Evolutionary conservation across 73 alveolate species (phyloP).

Genomic region (Halteria grandinella): DNA sequence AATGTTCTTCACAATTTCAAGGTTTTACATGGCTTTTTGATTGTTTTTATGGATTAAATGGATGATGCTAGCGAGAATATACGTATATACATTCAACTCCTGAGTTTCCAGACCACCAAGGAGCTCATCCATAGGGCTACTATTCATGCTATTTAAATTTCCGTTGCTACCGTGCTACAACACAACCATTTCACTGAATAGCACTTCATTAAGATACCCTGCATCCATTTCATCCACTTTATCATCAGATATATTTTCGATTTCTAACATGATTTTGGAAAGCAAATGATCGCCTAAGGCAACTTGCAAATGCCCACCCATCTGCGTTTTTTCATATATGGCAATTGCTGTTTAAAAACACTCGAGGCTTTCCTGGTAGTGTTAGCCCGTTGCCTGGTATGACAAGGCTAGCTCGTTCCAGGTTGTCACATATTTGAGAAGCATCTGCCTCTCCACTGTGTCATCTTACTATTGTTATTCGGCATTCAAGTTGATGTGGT

Average conservation of each 20-base stretch:
- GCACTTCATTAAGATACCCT: no score
- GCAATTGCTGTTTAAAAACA: slow-evolving; percentile 48
- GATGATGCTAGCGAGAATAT: no score
- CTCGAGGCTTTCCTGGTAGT: slow-evolving; percentile 30
- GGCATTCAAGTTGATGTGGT: no score
- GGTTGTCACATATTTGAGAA: slow-evolving; percentile 35
- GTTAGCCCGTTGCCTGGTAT: slow-evolving; percentile 19
- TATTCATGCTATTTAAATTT: no score
- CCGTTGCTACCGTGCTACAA: no score
- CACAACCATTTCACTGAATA: no score
- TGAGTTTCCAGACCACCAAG: no score
- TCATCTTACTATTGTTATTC: slow-evolving; percentile 3
- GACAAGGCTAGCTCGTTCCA: slow-evolving; percentile 49
- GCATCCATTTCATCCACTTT: neutral
- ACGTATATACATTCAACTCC: no score
- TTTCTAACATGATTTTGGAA: slow-evolving; percentile 14
- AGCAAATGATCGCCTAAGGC: slow-evolving; percentile 36
- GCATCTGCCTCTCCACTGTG: slow-evolving; percentile 44
- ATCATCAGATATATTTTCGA: neutral
- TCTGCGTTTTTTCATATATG: slow-evolving; percentile 32
- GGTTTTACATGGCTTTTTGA: no score
- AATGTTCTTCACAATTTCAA: no score
- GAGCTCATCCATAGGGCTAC: no score
- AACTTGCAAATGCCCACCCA: slow-evolving; percentile 37
- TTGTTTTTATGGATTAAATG: no score